phyloP scores from a whole-genome alignment of 768 basidiomycete species.

The Tulasnella sp. region DNA sequence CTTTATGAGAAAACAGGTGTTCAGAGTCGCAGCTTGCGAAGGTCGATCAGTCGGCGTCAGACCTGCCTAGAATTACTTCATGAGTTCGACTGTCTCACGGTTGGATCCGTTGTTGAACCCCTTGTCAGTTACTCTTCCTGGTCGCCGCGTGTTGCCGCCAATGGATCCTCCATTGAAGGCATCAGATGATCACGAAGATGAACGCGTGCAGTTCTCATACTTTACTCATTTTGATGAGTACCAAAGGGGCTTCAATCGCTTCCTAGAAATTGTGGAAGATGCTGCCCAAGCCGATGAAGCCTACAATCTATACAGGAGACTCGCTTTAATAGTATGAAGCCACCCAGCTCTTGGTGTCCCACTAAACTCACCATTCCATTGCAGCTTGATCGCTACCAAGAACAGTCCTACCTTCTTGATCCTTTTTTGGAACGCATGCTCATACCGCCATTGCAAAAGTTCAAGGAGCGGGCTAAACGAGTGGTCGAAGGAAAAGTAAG shows the following conservation, averaged over 20 bases:
- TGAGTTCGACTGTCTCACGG: neutral
- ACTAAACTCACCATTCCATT: neutral
- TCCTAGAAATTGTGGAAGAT: neutral
- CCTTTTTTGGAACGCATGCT: constrained; percentile 76
- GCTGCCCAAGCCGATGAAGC: neutral
- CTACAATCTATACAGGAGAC: neutral
- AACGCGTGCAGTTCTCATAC: neutral
- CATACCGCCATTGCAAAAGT: constrained; percentile 51
- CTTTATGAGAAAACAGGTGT: neutral
- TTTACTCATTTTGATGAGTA: constrained; percentile 5
- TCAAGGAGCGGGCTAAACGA: constrained; percentile 44
- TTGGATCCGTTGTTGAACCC: neutral
- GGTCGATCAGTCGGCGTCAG: neutral
- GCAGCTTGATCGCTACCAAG: constrained; percentile 83
- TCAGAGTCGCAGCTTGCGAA: neutral
- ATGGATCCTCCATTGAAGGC: neutral
- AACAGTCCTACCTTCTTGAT: constrained; percentile 86
- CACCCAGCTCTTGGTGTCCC: neutral
- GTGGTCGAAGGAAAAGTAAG: constrained; percentile 25
- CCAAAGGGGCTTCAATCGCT: neutral
- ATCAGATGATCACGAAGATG: neutral
- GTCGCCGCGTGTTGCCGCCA: neutral
- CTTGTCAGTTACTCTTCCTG: neutral
- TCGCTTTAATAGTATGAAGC: neutral
- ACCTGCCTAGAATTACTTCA: neutral